Percentiles rank a stretch among this genome's conserved stretches.
Conservation (phyloP, 805 yeast species). For the Candida sonorensis region DNA sequence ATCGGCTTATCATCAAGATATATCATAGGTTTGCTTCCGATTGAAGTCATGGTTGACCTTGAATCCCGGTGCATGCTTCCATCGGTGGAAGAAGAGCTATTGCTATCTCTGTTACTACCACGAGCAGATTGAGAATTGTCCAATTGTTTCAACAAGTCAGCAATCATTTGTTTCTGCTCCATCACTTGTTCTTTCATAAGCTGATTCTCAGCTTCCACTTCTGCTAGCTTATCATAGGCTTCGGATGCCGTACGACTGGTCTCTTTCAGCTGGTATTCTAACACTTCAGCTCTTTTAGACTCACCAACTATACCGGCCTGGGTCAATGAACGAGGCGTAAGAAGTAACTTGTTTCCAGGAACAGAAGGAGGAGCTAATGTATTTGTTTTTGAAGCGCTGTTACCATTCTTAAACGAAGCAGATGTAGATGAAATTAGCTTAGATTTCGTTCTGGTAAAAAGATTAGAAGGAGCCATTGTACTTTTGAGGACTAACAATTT, state of each 20-base stretch:
- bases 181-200: conserved; percentile 21
- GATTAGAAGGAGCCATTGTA: conserved; percentile 1
- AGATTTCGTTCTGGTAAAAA: conserved; percentile 4
- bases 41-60: background rate
- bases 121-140: no score
- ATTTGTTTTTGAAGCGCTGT: no score
- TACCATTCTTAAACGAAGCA: no score
- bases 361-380: background rate
- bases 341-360: background rate
- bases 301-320: conserved; percentile 19
- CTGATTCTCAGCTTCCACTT: conserved; percentile 14
- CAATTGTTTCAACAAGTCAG: conserved; percentile 15
- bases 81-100: background rate
- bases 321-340: conserved; percentile 14
- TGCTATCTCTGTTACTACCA: background rate
- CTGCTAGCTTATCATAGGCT: conserved; percentile 23
- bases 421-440: background rate
- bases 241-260: conserved; percentile 21
- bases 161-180: conserved; percentile 21
- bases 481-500: no score
- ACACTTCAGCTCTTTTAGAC: conserved; percentile 12
- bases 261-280: conserved; percentile 17
- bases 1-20: no score
- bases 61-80: no score
- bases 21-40: no score